phyloP scores from a whole-genome alignment of 2,329 filamentous ascomycete genomes.

The Fusarium irregulare region DNA sequence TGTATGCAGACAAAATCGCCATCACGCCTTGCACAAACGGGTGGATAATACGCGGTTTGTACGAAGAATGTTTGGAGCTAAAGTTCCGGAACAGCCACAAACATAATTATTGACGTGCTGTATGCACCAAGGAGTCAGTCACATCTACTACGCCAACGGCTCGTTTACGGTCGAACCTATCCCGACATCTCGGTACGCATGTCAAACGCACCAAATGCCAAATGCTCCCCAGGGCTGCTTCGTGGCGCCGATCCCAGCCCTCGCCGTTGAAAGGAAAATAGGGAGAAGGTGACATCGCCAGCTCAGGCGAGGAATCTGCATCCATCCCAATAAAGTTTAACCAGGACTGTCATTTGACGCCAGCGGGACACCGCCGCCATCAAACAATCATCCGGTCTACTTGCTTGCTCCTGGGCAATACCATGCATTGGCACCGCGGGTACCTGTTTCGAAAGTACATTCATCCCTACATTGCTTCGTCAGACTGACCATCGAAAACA shows the following conservation, averaged over 20 bases:
- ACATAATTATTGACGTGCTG: not conserved
- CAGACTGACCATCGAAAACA: conserved; percentile 4
- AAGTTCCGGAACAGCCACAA: not conserved
- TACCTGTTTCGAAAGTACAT: not conserved
- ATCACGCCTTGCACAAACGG: not conserved
- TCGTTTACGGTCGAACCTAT: conserved; percentile 5
- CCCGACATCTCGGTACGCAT: conserved; percentile 8
- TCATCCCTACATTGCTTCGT: not conserved
- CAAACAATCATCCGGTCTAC: conserved; percentile 4
- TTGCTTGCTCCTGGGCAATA: not conserved
- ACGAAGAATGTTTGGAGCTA: not conserved
- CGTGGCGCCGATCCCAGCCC: conserved; percentile 19
- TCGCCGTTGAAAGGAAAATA: conserved; percentile 28
- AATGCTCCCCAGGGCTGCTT: conserved; percentile 20
- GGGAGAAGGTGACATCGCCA: conserved; percentile 31
- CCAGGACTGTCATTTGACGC: conserved; percentile 31
- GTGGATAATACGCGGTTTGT: not conserved
- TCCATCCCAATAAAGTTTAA: conserved; percentile 38
- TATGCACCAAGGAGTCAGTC: not conserved
- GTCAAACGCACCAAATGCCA: conserved; percentile 1
- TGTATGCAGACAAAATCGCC: not conserved
- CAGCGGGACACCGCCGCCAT: conserved; percentile 33
- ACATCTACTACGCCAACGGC: conserved; percentile 7
- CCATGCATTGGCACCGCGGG: not conserved
- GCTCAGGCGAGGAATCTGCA: conserved; percentile 32